Percentiles rank a stretch among this genome's conserved stretches.
Conservation (phyloP, 2,329 filamentous ascomycete genomes). For the Pochonia chlamydosporia region DNA sequence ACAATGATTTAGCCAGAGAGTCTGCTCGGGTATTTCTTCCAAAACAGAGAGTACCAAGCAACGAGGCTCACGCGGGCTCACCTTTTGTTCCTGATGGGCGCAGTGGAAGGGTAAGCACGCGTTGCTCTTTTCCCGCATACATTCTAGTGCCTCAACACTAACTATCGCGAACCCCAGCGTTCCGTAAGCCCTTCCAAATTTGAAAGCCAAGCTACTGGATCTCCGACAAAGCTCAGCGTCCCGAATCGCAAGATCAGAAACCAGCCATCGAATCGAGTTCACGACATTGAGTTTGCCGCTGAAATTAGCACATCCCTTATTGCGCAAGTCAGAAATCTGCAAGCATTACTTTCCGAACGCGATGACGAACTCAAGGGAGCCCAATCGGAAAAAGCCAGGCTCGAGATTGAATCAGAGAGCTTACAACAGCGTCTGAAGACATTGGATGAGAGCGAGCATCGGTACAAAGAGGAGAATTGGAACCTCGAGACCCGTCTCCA, state of each 20-base stretch:
- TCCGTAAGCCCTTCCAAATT: constrained; percentile 72
- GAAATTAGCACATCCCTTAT: constrained; percentile 95
- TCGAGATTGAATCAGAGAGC: constrained; percentile 77
- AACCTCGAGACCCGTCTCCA: constrained; percentile 89
- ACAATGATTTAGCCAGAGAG: constrained; percentile 87
- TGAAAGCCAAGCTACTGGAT: constrained; percentile 75
- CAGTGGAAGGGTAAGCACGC: constrained; percentile 44
- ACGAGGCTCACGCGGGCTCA: constrained; percentile 49
- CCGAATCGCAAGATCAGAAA: constrained; percentile 87
- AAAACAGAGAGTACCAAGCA: constrained; percentile 74
- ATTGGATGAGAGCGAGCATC: constrained; percentile 88
- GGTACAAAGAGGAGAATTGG: constrained; percentile 99
- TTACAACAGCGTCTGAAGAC: constrained; percentile 74
- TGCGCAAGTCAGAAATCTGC: constrained; percentile 86
- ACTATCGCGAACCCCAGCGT: constrained; percentile 38
- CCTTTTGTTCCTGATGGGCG: constrained; percentile 48
- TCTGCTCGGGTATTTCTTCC: constrained; percentile 82
- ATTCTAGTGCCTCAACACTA: constrained; percentile 9
- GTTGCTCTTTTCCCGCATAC: neutral
- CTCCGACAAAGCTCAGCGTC: constrained; percentile 82
- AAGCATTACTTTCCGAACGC: constrained; percentile 76
- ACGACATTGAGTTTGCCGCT: constrained; percentile 97
- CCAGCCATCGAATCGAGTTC: constrained; percentile 78
- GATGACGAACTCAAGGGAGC: constrained; percentile 77
- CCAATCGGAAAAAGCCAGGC: constrained; percentile 66